Percentiles rank a stretch among this genome's conserved stretches.
Conservation (phyloP, 805 yeast genomes). For the Suhomyces emberorum region DNA sequence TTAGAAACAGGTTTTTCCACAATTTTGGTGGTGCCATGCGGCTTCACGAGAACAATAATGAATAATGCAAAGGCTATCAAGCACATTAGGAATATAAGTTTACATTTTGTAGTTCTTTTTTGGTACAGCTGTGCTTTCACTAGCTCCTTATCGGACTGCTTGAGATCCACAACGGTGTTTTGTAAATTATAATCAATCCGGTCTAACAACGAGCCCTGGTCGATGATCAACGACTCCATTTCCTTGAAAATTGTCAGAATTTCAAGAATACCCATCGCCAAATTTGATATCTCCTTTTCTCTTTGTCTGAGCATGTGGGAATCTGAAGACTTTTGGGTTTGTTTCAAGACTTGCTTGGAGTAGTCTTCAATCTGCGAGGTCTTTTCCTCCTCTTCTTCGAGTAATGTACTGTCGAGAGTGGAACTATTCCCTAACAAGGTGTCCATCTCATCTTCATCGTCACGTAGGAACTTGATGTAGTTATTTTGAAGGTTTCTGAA, state of each 20-base stretch:
- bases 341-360: slow-evolving; percentile 50
- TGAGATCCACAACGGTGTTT: slow-evolving; percentile 71
- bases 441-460: slow-evolving; percentile 64
- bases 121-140: slow-evolving; percentile 77
- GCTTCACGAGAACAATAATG: slow-evolving; percentile 67
- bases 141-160: slow-evolving; percentile 75
- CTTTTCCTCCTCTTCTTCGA: slow-evolving; percentile 20
- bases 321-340: slow-evolving; percentile 31
- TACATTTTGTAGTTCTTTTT: slow-evolving; percentile 86
- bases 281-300: slow-evolving; percentile 83
- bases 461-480: slow-evolving; percentile 78
- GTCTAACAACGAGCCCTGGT: slow-evolving; percentile 92
- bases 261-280: slow-evolving; percentile 93
- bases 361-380: slow-evolving; percentile 46
- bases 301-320: slow-evolving; percentile 56
- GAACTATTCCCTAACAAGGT: slow-evolving; percentile 9
- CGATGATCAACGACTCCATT: slow-evolving; percentile 85
- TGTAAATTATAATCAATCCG: slow-evolving; percentile 90
- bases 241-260: slow-evolving; percentile 91
- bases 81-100: slow-evolving; percentile 69
- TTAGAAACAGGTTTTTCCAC: slow-evolving; percentile 18
- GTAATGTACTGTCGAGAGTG: slow-evolving; percentile 4
- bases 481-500: slow-evolving; percentile 87
- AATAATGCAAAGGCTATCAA: slow-evolving; percentile 70
- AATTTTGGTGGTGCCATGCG: slow-evolving; percentile 33